Evolutionary conservation across 139 green algal genomes (phyloP).

Genomic region (Coelastrella sp.): DNA sequence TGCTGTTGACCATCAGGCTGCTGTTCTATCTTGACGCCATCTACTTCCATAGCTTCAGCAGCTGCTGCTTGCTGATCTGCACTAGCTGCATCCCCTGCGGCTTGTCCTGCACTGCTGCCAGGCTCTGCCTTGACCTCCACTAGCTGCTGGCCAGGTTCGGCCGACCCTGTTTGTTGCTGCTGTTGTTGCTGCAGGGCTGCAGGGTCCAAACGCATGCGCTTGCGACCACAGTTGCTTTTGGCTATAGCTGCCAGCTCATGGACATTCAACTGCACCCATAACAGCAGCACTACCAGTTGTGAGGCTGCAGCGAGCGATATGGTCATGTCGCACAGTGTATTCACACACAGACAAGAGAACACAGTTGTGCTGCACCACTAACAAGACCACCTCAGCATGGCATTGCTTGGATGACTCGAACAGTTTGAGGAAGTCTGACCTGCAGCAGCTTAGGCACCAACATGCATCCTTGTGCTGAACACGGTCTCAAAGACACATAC

Average conservation of each 20-base stretch:
- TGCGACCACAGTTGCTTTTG: constrained; percentile 21
- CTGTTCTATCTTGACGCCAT: neutral
- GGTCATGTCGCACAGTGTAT: no score
- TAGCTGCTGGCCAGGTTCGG: neutral
- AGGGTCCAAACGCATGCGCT: constrained; percentile 43
- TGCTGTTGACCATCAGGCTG: neutral
- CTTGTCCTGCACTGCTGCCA: neutral
- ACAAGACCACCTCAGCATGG: no score
- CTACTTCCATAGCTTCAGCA: constrained; percentile 9
- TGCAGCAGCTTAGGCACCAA: no score
- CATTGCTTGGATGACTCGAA: no score
- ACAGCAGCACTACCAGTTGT: neutral
- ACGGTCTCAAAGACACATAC: neutral
- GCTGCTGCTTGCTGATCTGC: constrained; percentile 14
- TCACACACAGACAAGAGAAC: no score
- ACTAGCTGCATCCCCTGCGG: neutral
- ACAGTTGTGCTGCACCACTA: no score
- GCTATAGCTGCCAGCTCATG: constrained; percentile 19
- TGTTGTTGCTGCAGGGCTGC: constrained; percentile 16
- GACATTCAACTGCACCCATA: constrained; percentile 25
- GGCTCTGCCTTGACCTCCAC: neutral
- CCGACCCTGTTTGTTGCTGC: no score
- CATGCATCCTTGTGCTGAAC: no score
- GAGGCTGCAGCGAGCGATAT: no score
- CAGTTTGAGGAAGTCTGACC: no score